Evolutionary conservation across 768 basidiomycete species (phyloP), one percentile per base, ranked within the genome.

Genomic region (Hygrocybe coccinea): DNA sequence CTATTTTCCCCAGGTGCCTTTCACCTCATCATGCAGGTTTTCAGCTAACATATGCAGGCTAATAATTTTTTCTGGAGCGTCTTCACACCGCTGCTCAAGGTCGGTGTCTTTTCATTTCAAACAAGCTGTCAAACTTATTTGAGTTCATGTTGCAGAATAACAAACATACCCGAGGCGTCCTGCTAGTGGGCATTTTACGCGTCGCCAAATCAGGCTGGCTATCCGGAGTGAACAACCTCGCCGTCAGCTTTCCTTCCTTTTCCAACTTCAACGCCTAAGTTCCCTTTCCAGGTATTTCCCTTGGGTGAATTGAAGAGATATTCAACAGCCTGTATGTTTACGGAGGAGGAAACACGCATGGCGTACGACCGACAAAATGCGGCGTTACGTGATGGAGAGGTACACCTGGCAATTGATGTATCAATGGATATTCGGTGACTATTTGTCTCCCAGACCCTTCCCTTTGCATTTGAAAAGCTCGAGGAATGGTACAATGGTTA

Each of bases 241-340:
- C 11, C 12, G 51, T 39, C 11, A 8, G 17, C 36, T 21, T 52
- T n/a, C 15, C 33, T 41, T 52, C 15, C n/a, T 38, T 36, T 52
- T 7, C 24, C 17, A 7, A 19, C 29, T 19, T 24, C 10, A 36
- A 35, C 51, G 43, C 8, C 15, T 12, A 24, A 19, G 7, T 52
- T n/a, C 11, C 24, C 29, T 6, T n/a, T n/a, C n/a, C 37, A 52
- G 51, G 51, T 39, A 24, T 52, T 10, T 52, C 51, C 51, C 15
- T 24, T 39, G 33, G 36, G 51, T 37, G 9, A 21, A 39, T 9
- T 15, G 7, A 17, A 6, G n/a, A 21, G 15, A 25, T 52, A 52
- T 41, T 37, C 33, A 17, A 52, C 51, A 19, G 51, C 51, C 7
- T 52, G 51, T 39, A 52, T 52, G 51, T 52, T 52, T 22, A 52